Conservation (phyloP, 2,329 filamentous ascomycete species). For the Fusarium subtropicale region DNA sequence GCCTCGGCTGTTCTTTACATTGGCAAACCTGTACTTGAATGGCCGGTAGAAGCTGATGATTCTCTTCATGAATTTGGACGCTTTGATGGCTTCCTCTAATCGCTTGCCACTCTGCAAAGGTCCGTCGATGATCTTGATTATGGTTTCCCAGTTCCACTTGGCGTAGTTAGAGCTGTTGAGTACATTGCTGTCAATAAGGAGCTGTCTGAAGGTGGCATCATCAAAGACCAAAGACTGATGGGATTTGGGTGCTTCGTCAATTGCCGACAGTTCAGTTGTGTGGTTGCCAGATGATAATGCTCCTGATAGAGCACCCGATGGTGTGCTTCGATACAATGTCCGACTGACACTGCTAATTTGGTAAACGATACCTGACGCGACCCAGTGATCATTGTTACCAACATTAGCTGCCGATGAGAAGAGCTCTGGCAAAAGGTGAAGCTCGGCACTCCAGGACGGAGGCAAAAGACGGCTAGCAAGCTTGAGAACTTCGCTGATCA, state of each 20-base stretch:
- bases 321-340: conserved; percentile 84
- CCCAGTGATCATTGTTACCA: conserved; percentile 76
- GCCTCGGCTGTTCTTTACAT: conserved; percentile 87
- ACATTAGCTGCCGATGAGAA: conserved; percentile 82
- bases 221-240: conserved; percentile 63
- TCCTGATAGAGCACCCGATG: conserved; percentile 56
- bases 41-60: conserved; percentile 95
- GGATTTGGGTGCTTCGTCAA: conserved; percentile 68
- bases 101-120: conserved; percentile 91
- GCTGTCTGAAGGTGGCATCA: conserved; percentile 72
- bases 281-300: conserved; percentile 58
- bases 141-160: conserved; percentile 98
- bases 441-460: conserved; percentile 80
- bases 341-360: conserved; percentile 98
- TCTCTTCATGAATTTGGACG: conserved; percentile 95
- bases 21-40: conserved; percentile 95
- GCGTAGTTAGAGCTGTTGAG: conserved; percentile 88
- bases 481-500: conserved; percentile 92
- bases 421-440: conserved; percentile 89
- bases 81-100: conserved; percentile 92
- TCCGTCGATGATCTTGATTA: conserved; percentile 90
- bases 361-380: conserved; percentile 91
- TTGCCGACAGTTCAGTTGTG: conserved; percentile 60
- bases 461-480: conserved; percentile 88
- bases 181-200: conserved; percentile 82